Evolutionary conservation across 179 eudicot genomes (phyloP).

Genomic region (Sideroxylon spinosum): DNA sequence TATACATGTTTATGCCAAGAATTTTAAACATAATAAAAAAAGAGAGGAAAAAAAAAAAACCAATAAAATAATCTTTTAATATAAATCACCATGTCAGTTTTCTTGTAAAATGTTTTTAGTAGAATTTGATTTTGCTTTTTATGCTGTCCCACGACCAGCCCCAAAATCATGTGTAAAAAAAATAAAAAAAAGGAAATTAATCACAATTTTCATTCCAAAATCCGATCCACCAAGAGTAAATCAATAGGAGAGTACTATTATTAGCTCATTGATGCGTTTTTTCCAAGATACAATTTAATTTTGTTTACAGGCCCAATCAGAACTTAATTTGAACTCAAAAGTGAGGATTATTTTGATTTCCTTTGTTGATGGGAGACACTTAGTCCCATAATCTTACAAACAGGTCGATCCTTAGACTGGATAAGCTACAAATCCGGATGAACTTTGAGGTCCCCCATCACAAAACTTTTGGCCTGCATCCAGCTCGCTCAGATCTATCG

Average conservation of each 20-base stretch:
- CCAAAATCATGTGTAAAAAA: background rate
- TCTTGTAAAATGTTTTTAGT: too few species aligned
- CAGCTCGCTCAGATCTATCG: constrained; percentile 78
- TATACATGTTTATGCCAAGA: too few species aligned
- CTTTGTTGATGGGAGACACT: constrained; percentile 63
- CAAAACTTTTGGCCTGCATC: constrained; percentile 77
- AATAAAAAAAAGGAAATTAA: background rate
- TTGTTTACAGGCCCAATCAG: background rate
- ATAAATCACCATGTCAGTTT: too few species aligned
- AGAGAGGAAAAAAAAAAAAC: too few species aligned
- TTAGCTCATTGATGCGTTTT: constrained; percentile 4
- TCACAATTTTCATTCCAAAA: background rate
- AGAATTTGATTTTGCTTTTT: too few species aligned
- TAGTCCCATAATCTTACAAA: constrained; percentile 66
- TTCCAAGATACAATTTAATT: background rate
- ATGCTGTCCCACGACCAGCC: too few species aligned
- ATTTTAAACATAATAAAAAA: too few species aligned
- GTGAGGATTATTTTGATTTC: constrained; percentile 40
- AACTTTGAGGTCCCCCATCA: constrained; percentile 72
- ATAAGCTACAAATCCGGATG: constrained; percentile 79
- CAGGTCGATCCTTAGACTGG: constrained; percentile 52
- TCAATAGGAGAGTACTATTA: background rate
- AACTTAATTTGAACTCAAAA: background rate
- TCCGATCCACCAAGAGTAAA: background rate
- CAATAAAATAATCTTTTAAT: too few species aligned